Base-by-base conservation (phyloP, 2,329 filamentous ascomycete genomes). In the Fusarium temperatum region DNA sequence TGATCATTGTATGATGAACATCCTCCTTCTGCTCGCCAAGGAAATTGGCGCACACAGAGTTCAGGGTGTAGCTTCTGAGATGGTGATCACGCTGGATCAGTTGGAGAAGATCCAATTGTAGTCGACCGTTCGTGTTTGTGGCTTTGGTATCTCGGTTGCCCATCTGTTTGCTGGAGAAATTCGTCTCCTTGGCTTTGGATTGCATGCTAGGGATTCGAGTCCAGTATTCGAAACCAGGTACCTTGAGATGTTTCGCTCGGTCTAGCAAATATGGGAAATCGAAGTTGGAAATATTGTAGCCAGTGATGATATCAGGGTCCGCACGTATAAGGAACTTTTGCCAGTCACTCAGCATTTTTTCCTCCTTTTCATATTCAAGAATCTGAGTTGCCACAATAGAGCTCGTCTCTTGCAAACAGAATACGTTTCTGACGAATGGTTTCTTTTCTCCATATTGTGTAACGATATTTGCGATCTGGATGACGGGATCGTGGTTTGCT, bases 1-100 rank as follows among this genome's bases (percentile, higher is more conserved):
- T 99, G 78, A 99, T 99, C 95, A 99, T 99, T 6, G 95, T 98
- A 83, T 99, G 92, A 80, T 99, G 96, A 6, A 99, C 96, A 83
- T 99, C 96, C 83, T 99, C 96, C 81, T 99, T 99, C 81, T 99
- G 96, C 81, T 99, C 96, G 53, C 95, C 95, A 30, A 99, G 83
- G 79, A 99, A 99, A 74, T 99, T 93, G 9, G 96, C 93, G 75
- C 92, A 97, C 11, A 99, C 96, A 3, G 96, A 98, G 82, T 99
- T 99, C 35, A 99, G 88, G 0, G 96, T 99, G 81, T 99, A 99
- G 84, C 96, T 98, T 86, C 96, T 90, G 39, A 99, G 87, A 24
- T 99, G 96, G 77, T 99, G 92, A 79, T 99, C 97, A 77, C 97
- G 89, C 82, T 99, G 96, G 57, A 99, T 91, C 38, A 99, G 85